These are phyloP conservation scores for Candida silvicultrix DNA, from an alignment of 805 yeast species.

Conservation along the genomic window DNA sequence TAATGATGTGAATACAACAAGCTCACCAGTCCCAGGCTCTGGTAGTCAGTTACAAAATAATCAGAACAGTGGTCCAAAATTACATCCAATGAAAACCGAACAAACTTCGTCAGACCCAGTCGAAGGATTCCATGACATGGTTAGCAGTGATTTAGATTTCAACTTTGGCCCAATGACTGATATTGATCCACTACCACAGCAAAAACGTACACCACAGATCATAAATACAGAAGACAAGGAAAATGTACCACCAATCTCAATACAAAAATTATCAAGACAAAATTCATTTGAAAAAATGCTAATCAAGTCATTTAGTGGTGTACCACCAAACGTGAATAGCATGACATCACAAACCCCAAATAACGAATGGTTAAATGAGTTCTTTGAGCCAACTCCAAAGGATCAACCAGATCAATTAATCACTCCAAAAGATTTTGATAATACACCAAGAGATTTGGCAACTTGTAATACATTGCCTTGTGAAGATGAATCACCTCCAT, in stretches of 20 bases:
- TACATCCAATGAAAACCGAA: neutral
- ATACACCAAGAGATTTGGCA: slow-evolving; percentile 25
- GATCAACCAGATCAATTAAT: slow-evolving; percentile 4
- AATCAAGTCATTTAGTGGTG: slow-evolving; percentile 31
- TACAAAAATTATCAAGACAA: slow-evolving; percentile 17
- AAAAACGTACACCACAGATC: neutral
- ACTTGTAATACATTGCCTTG: slow-evolving; percentile 26
- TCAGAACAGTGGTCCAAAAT: slow-evolving; percentile 1
- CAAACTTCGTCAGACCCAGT: slow-evolving; percentile 23
- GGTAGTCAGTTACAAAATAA: neutral
- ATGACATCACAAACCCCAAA: slow-evolving; percentile 12
- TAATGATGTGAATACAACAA: neutral
- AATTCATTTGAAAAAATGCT: slow-evolving; percentile 31
- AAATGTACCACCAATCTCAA: slow-evolving; percentile 33
- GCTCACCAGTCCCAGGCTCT: neutral
- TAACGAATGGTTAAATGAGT: slow-evolving; percentile 21
- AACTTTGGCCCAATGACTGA: slow-evolving; percentile 23
- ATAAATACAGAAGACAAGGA: slow-evolving; percentile 23
- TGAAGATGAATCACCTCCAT: slow-evolving; percentile 19
- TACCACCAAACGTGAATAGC: slow-evolving; percentile 8
- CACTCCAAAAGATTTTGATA: slow-evolving; percentile 17
- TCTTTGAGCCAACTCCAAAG: slow-evolving; percentile 23
- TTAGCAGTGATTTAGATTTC: slow-evolving; percentile 23
- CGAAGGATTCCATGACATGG: slow-evolving; percentile 31
- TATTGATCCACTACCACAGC: slow-evolving; percentile 23